Evolutionary conservation across 768 basidiomycete species (phyloP), one percentile per base, ranked within the genome.

Genomic region (Suillus brevipes): DNA sequence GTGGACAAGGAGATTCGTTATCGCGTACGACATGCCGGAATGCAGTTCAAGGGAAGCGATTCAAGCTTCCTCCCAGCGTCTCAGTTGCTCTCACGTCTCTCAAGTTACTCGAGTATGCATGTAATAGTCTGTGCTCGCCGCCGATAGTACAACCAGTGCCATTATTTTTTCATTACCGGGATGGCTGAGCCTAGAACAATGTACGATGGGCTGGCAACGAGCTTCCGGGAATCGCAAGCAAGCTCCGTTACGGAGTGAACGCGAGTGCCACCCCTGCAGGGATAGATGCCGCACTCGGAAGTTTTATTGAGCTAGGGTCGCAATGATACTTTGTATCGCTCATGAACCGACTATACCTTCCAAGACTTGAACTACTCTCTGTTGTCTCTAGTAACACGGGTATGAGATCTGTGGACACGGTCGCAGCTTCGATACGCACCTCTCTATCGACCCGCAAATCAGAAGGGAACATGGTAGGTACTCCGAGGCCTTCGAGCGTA

Each of bases 401-500:
- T 28, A n/a, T 28, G 25, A 63, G 38, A 59, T 64, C 59, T 40
- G 60, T 45, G 50, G 42, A 64, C 55, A 53, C 36, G 20, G 18
- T 5, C 20, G 20, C 50, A 47, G 34, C 50, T 65, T 31, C 42
- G 60, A 56, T 45, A 69, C 82, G 65, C 73, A 90, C 91, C 82
- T 91, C 83, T 78, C 83, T 77, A 67, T 87, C 84, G 4, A 78
- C 71, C 45, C 71, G 70, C 52, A 81, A 80, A 52, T 71, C 75
- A 3, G 89, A 87, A 14, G 79, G 75, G 71, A 84, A 90, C 89
- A 95, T 93, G 3, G 85, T 81, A 18, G 93, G 93, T 16, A 94
- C 84, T 47, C 82, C 79, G 53, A 89, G 77, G 37, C 80, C 73
- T 68, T 87, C 85, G 57, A 95, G 79, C 18, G 84, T 77, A 0